Evolutionary conservation across 1,284 basidiomycete species (phyloP), one percentile per base, ranked within the genome.

Genomic region (Sparassis latifolia): DNA sequence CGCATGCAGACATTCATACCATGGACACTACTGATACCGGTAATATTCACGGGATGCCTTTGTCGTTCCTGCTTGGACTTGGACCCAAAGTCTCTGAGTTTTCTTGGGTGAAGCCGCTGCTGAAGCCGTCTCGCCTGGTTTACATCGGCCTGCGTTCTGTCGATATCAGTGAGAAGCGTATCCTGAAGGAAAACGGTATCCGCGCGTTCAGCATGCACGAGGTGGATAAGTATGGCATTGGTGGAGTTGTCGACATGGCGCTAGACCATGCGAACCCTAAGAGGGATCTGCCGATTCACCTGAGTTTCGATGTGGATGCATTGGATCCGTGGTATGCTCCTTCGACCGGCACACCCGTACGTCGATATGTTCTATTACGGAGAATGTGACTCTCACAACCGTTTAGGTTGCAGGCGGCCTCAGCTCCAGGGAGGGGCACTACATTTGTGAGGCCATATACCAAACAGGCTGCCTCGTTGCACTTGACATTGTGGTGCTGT

Each of bases 141-240:
- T 98, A 97, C 74, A 97, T 99, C 62, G 96, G 96, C 53, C 79
- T 99, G 52, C 87, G 97, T 53, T 96, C 99, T 70, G 74, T 99
- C 53, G 97, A 99, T 65, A 70, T 76, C 5, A 92, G 84, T 43
- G 97, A 99, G 75, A 93, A 93, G 71, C 79, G 77, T 57, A 90
- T 99, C 60, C 77, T 99, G 52, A 83, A 78, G 60, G 84, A 96
- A 61, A 78, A 92, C 69, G 84, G 80, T 51, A 97, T 99, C 78
- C 93, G 91, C 68, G 89, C 87, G 7, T 99, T 91, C 76, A 90
- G 87, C 55, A 99, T 99, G 97, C 94, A 98, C 72, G 92, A 99
- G 58, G 88, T 99, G 49, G 97, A 99, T 73, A 91, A 85, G 71
- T 89, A 92, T 64, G 97, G 97, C 45, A 99, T 99, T 58, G 96